Percentiles rank a stretch among this genome's conserved stretches.
phyloP scores from a whole-genome alignment of 768 basidiomycete species.

The Paxillus rubicundulus region DNA sequence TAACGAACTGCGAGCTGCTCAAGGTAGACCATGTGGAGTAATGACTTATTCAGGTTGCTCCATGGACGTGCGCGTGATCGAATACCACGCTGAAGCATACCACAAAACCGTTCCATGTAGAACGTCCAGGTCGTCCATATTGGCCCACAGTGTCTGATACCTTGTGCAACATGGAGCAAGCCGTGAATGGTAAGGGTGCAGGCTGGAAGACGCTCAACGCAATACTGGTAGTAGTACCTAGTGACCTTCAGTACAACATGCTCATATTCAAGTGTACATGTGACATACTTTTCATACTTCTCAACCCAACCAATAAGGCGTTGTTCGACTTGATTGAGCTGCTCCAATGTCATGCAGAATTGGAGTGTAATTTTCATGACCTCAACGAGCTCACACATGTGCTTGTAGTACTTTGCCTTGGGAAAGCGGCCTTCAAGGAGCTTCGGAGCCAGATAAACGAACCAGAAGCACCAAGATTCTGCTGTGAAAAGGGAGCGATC shows the following conservation, averaged over 20 bases:
- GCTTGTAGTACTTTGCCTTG: too few relatives aligned
- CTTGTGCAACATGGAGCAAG: constrained; percentile 20
- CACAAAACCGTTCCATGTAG: too few relatives aligned
- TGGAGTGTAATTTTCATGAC: too few relatives aligned
- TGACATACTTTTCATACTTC: neutral
- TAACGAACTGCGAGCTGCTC: constrained; percentile 7
- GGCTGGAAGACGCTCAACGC: constrained; percentile 2
- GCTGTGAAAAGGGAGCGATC: constrained; percentile 10
- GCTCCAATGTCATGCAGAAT: too few relatives aligned
- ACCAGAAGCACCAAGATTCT: constrained; percentile 13
- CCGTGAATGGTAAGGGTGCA: constrained; percentile 22
- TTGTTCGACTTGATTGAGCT: too few relatives aligned
- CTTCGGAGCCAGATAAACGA: constrained; percentile 11
- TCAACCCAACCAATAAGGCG: neutral
- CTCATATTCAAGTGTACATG: neutral
- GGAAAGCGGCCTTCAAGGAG: neutral
- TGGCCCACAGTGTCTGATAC: constrained; percentile 15
- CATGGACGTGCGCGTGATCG: constrained; percentile 14
- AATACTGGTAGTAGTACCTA: constrained; percentile 5
- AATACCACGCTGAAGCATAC: constrained; percentile 8
- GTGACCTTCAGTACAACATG: neutral
- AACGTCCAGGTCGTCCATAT: constrained; percentile 23
- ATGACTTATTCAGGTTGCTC: constrained; percentile 10
- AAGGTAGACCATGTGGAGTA: constrained; percentile 2
- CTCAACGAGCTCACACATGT: too few relatives aligned